Evolutionary conservation across 2,329 filamentous ascomycete genomes (phyloP), one percentile per base, ranked within the genome.

Genomic region (Fusarium sacchari): DNA sequence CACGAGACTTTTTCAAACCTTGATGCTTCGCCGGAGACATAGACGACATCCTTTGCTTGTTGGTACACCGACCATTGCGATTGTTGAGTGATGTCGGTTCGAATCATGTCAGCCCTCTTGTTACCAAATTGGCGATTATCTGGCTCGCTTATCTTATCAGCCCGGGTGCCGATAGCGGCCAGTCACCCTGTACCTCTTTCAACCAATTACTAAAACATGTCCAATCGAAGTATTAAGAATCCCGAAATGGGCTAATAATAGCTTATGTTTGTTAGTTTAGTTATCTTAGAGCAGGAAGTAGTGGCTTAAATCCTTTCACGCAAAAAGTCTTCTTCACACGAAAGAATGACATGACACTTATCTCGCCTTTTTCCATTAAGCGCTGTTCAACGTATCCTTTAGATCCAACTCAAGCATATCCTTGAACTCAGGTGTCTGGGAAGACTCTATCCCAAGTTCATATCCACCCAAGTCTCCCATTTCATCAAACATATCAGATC

Each of bases 41-140:
- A 36, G 8, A 2, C 26, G 28, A 7, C 58, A 60, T 14, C 47
- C 58, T 36, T 60, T 60, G 12, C 58, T 57, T 60, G 22, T 60
- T 0, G 58, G 28, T 18, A 60, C 24, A 17, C 58, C 58, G 22
- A 60, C 58, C 58, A 60, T 60, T 22, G 24, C 7, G 24, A 5
- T 13, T 22, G 18, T 15, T 12, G 32, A 36, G 47, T 2, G 32
- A 6, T 26, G 5, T 36, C 5, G 12, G 5, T 47, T 28, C 4
- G 22, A 15, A 5, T 18, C 28, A 36, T 37, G 49, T 37, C 49
- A 37, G 14, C 32, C 37, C 37, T 22, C 13, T 26, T 15, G n/a
- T n/a, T n/a, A n/a, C n/a, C n/a, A n/a, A n/a, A n/a, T n/a, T n/a
- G n/a, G n/a, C n/a, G n/a, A n/a, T n/a, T n/a, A n/a, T n/a, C n/a